Percentiles rank a stretch among this genome's conserved stretches.
Evolutionary conservation across 371 early-diverging fungal species (phyloP).

Genomic region (Polyrhizophydium stewartii): DNA sequence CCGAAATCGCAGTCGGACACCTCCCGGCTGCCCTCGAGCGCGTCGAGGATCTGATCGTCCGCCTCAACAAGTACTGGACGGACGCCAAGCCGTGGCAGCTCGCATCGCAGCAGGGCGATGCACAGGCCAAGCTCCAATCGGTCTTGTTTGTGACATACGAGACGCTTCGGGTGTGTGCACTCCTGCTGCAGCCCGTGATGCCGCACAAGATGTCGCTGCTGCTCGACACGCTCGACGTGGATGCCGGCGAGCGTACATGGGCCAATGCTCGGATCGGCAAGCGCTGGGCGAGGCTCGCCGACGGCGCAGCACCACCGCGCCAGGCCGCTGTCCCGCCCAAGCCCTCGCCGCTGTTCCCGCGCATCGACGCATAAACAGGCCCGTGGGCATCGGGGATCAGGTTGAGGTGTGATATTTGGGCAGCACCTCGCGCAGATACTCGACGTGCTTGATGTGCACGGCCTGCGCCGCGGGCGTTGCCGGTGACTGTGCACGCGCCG

Average conservation of each 20-base stretch:
- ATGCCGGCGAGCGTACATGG: slow-evolving; percentile 13
- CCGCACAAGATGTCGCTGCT: slow-evolving; percentile 67
- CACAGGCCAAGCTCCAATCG: slow-evolving; percentile 39
- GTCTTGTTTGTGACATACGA: slow-evolving; percentile 74
- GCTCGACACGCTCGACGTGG: slow-evolving; percentile 42
- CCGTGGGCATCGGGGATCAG: neutral
- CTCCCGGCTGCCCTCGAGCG: slow-evolving; percentile 48
- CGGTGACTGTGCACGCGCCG: neutral
- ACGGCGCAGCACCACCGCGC: too few species aligned
- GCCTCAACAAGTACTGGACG: slow-evolving; percentile 73
- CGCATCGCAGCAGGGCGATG: slow-evolving; percentile 33
- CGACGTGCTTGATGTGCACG: neutral
- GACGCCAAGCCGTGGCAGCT: slow-evolving; percentile 79
- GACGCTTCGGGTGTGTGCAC: slow-evolving; percentile 65
- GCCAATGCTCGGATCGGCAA: slow-evolving; percentile 13
- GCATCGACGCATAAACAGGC: neutral
- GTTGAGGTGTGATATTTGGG: neutral
- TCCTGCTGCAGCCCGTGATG: slow-evolving; percentile 84
- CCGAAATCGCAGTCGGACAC: slow-evolving; percentile 41
- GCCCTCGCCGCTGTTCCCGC: neutral
- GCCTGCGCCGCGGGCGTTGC: neutral
- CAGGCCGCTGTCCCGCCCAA: too few species aligned
- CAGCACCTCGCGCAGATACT: neutral
- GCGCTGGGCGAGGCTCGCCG: too few species aligned
- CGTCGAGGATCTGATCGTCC: slow-evolving; percentile 49